phyloP scores from a whole-genome alignment of 257 asterid genomes.

The Solanum virginianum region DNA sequence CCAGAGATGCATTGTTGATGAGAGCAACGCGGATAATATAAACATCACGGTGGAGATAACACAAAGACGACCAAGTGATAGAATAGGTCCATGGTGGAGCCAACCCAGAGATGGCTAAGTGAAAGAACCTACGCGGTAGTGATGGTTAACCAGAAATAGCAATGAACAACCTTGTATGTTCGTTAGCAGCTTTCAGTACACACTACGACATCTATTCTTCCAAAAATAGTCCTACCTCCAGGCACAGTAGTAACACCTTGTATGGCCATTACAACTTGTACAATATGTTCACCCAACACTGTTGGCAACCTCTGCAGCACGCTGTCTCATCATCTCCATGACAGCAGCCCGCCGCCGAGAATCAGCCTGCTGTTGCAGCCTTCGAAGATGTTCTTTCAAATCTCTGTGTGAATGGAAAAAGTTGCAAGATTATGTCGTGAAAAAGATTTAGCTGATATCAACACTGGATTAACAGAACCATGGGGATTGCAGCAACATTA shows the following conservation, averaged over 20 bases:
- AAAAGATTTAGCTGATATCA: not conserved
- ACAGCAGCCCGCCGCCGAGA: constrained; percentile 96
- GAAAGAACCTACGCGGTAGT: not conserved
- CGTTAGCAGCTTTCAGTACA: not conserved
- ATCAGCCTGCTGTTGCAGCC: constrained; percentile 92
- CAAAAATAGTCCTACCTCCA: not conserved
- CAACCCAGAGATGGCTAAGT: not conserved
- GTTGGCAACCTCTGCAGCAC: constrained; percentile 85
- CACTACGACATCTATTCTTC: not conserved
- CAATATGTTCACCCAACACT: constrained; percentile 13
- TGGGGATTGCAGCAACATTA: not conserved
- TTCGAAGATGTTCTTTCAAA: constrained; percentile 61
- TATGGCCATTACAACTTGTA: not conserved
- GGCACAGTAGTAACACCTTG: not conserved
- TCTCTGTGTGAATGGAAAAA: constrained; percentile 38
- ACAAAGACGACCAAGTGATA: not conserved
- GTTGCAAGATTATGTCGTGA: not conserved
- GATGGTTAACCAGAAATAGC: not conserved
- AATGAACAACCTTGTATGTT: not conserved
- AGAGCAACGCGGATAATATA: not conserved
- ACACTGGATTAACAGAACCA: not conserved
- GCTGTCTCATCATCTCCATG: constrained; percentile 94
- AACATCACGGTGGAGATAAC: not conserved
- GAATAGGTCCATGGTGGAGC: not conserved
- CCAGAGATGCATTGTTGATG: not conserved